Evolutionary conservation across 2,329 filamentous ascomycete species (phyloP), one percentile per base, ranked within the genome.

Genomic region (Trichoderma arundinaceum): DNA sequence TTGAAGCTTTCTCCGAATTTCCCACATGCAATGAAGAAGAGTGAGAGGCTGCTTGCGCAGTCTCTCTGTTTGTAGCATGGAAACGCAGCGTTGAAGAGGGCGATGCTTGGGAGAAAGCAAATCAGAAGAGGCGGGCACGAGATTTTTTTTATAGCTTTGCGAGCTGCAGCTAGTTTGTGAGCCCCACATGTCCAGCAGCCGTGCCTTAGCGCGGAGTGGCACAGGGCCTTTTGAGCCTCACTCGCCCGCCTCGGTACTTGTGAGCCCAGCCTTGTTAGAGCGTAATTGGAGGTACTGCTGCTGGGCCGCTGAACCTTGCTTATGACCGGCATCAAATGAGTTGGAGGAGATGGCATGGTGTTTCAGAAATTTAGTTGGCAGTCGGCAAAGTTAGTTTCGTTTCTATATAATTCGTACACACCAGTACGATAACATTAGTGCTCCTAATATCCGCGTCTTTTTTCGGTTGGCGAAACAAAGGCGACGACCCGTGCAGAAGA

Each of bases 1-100:
- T 71, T 76, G 92, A 91, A 94, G 91, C 94, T 89, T 95, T 91
- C 92, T 95, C 92, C 92, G 92, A 95, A 94, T 95, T 95, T 95
- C 92, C 92, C 92, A 94, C 92, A 92, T 94, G 92, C 92, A 81
- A 70, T 64, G 62, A 66, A 58, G 22, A 10, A 7, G 53, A 38
- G 22, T 59, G 69, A 73, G 69, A 74, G 62, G 65, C 58, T 35
- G 64, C 60, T 67, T 52, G 33, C 53, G 48, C 52, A 41, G 39
- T 69, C 72, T 83, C 83, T 92, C 85, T 82, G 86, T 87, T 86
- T 91, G 90, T 90, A 90, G 91, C 91, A 94, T 93, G 92, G 91
- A 94, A 94, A 94, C 90, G 90, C 91, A 91, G 91, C 92, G 86
- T 92, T 94, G 90, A 88, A 85, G 86, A 90, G 90, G 90, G 89